Evolutionary conservation across 75 land plant species (phyloP), one percentile per base, ranked within the genome.

Genomic region (Pinus albicaulis): DNA sequence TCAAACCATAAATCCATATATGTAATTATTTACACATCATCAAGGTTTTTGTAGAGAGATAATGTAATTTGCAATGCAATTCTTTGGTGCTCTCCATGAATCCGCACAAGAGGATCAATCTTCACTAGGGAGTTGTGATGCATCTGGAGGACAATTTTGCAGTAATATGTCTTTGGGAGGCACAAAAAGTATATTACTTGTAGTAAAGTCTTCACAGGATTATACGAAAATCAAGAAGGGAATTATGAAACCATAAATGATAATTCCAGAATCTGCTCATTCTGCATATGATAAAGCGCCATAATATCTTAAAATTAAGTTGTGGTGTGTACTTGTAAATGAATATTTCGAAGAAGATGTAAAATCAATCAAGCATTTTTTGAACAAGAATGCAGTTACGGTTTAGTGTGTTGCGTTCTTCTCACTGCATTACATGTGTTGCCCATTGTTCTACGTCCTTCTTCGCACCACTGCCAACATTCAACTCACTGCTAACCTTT

Each of bases 151-250:
- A 58, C 90, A 95, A 76, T 77, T 94, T 14, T 97, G 98, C 87
- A 98, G 99, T 41, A 97, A 97, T 76, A 97, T 97, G 99, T 90
- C 98, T 36, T 97, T 98, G 23, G 99, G 99, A 64, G 99, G 98
- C 63, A 97, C 99, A 59, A 98, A 95, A 79, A 97, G 98, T 73
- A 97, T 97, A 78, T 80, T 97, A 41, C 85, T 97, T 78, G 99
- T 98, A 81, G 88, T 97, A 23, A 97, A 97, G 76, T 72, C 99
- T 68, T 88, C 95, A 71, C 95, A 95, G 20, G 99, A 97, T 84
- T 97, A 90, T 68, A 94, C 94, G 99, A 90, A 80, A 81, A 71
- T 79, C 13, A 89, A 86, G 59, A 95, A 83, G 76, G 99, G 98
- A 36, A 95, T 97, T 23, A 83, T 78, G 71, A 91, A 79, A 24